A percentile compares a stretch with the other conserved stretches of the same genome.
Conservation (phyloP, 2,329 filamentous ascomycete genomes). For the Neurospora crassa region DNA sequence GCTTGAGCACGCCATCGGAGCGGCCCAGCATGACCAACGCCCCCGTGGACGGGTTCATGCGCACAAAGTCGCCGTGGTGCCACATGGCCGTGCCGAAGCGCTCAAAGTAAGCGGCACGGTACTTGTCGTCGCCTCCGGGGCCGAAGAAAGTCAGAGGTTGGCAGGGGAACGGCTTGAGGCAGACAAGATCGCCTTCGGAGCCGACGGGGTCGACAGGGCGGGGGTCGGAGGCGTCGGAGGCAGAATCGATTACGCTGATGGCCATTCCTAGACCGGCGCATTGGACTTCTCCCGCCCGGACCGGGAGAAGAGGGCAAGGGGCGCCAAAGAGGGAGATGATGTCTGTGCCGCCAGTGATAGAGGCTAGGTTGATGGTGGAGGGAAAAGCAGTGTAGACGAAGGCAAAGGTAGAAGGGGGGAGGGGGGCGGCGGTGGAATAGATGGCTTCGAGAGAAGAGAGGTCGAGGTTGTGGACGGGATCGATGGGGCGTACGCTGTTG, state of each 20-base stretch:
- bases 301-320: conserved; percentile 66
- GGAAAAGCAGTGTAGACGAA: conserved; percentile 86
- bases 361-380: conserved; percentile 70
- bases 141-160: conserved; percentile 90
- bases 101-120: conserved; percentile 79
- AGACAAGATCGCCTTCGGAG: conserved; percentile 80
- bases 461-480: conserved; percentile 38
- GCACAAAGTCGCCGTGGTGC: conserved; percentile 93
- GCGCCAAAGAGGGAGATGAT: conserved; percentile 93
- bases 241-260: conserved; percentile 50
- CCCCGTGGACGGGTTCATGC: conserved; percentile 58
- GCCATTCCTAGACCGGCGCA: conserved; percentile 72
- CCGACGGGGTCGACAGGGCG: conserved; percentile 38
- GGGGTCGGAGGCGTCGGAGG: conserved; percentile 44
- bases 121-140: conserved; percentile 60
- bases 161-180: conserved; percentile 76
- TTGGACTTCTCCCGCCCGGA: conserved; percentile 66
- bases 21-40: conserved; percentile 86
- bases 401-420: conserved; percentile 85
- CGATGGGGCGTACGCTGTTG: conserved; percentile 51
- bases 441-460: conserved; percentile 67
- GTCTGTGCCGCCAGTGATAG: conserved; percentile 92
- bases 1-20: conserved; percentile 88
- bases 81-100: conserved; percentile 64
- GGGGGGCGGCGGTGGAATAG: conserved; percentile 86